Evolutionary conservation across 2,329 filamentous ascomycete genomes (phyloP).

Genomic region (Penicillium sp.): DNA sequence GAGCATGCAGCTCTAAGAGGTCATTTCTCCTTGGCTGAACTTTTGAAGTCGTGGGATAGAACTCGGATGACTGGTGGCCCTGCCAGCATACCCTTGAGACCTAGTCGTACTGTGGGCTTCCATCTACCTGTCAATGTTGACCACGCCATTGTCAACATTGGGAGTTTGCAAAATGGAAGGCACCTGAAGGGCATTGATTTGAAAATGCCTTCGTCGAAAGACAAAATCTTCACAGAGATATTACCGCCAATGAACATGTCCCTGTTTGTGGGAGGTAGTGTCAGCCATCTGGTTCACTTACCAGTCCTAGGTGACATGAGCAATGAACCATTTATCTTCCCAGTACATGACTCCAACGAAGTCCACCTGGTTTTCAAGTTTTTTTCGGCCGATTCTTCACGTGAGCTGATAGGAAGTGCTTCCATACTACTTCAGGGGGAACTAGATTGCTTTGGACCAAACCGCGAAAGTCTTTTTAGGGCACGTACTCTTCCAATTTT

Average conservation of each 20-base stretch:
- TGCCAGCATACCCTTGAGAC: too few relatives aligned
- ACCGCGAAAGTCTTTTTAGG: background rate
- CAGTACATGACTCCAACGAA: background rate
- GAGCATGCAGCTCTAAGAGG: background rate
- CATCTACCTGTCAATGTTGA: background rate
- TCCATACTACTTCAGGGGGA: too few relatives aligned
- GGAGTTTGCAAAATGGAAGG: background rate
- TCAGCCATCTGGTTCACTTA: too few relatives aligned
- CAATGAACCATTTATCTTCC: background rate
- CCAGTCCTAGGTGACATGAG: background rate
- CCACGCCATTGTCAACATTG: background rate
- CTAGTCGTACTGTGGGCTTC: background rate
- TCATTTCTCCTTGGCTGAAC: background rate
- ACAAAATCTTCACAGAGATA: too few relatives aligned
- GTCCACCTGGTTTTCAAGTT: background rate
- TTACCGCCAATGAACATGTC: too few relatives aligned
- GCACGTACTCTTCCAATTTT: background rate
- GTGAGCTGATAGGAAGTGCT: too few relatives aligned
- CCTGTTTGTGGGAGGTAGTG: too few relatives aligned
- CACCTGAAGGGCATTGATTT: background rate
- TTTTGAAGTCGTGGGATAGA: background rate
- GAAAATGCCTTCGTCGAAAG: background rate
- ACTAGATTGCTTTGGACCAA: background rate
- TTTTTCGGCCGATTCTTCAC: background rate
- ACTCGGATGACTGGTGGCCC: too few relatives aligned